Evolutionary conservation across 306 rosid species (phyloP).

Genomic region (Vigna unguiculata): DNA sequence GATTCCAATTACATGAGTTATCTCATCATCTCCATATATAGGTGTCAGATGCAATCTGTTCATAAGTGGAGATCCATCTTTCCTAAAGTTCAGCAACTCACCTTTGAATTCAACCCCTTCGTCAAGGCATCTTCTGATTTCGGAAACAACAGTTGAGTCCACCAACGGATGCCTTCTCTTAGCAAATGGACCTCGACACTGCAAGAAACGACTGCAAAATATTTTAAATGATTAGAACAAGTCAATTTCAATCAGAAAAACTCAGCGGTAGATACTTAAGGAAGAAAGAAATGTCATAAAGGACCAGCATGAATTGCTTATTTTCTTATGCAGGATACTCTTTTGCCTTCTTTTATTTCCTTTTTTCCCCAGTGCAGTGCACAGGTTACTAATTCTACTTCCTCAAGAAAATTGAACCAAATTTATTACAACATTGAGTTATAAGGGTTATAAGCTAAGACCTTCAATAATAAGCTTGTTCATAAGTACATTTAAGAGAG

Average conservation of each 20-base stretch:
- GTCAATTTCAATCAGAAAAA: neutral
- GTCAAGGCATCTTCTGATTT: slow-evolving; percentile 85
- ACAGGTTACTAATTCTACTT: slow-evolving; percentile 21
- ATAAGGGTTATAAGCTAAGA: neutral
- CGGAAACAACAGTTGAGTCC: slow-evolving; percentile 81
- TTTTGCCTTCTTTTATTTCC: slow-evolving; percentile 33
- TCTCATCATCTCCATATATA: slow-evolving; percentile 90
- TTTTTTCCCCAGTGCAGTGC: slow-evolving; percentile 26
- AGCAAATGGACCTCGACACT: slow-evolving; percentile 98
- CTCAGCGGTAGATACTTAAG: slow-evolving; percentile 7
- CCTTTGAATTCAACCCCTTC: slow-evolving; percentile 97
- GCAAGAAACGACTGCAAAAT: slow-evolving; percentile 94
- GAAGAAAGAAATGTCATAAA: slow-evolving; percentile 15
- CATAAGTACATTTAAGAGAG: too few relatives aligned
- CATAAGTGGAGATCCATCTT: slow-evolving; percentile 98
- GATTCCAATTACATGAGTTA: slow-evolving; percentile 95
- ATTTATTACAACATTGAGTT: neutral
- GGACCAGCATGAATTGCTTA: neutral
- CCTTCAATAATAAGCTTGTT: too few relatives aligned
- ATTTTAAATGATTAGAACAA: slow-evolving; percentile 43
- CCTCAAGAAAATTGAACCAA: slow-evolving; percentile 14
- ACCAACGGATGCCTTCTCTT: slow-evolving; percentile 96
- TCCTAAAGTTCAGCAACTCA: slow-evolving; percentile 92
- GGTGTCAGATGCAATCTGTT: slow-evolving; percentile 92
- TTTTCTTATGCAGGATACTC: slow-evolving; percentile 15